Conservation (phyloP, 805 yeast species). For the Lipomyces chichibuensis region DNA sequence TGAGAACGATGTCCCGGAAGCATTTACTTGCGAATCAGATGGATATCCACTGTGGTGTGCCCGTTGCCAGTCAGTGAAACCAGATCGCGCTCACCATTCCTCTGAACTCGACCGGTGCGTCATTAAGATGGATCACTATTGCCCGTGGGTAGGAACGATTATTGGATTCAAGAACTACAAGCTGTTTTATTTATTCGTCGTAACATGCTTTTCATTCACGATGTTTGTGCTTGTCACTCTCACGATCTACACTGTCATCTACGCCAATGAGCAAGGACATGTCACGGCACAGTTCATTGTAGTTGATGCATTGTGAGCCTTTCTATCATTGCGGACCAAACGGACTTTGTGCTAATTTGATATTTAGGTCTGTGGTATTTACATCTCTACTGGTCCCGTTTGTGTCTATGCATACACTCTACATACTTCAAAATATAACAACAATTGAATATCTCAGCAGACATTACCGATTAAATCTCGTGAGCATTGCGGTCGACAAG, state of each 20-base stretch:
- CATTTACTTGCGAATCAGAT: slow-evolving; percentile 66
- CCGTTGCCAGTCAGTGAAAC: slow-evolving; percentile 64
- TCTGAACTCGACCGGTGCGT: slow-evolving; percentile 59
- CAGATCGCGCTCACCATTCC: slow-evolving; percentile 73
- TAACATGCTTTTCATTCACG: slow-evolving; percentile 10
- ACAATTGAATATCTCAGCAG: slow-evolving; percentile 29
- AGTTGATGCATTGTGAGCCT: slow-evolving; percentile 18
- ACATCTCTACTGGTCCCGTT: slow-evolving; percentile 16
- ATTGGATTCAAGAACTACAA: slow-evolving; percentile 71
- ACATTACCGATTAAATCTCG: slow-evolving; percentile 15
- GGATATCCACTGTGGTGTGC: slow-evolving; percentile 83
- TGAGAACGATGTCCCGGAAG: slow-evolving; percentile 53
- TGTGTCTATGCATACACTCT: slow-evolving; percentile 22
- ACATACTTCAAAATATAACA: slow-evolving; percentile 21
- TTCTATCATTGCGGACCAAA: not conserved
- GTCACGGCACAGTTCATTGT: slow-evolving; percentile 34
- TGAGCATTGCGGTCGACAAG: slow-evolving; percentile 11
- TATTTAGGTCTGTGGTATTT: slow-evolving; percentile 19
- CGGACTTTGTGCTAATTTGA: not conserved
- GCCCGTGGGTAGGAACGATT: slow-evolving; percentile 73
- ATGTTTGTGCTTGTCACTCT: slow-evolving; percentile 28
- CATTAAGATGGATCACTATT: slow-evolving; percentile 79
- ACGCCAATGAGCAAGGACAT: slow-evolving; percentile 11
- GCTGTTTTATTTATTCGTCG: slow-evolving; percentile 55
- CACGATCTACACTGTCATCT: slow-evolving; percentile 19